Evolutionary conservation across 2,329 filamentous ascomycete species (phyloP).

Genomic region (Leptosphaerulina australis): DNA sequence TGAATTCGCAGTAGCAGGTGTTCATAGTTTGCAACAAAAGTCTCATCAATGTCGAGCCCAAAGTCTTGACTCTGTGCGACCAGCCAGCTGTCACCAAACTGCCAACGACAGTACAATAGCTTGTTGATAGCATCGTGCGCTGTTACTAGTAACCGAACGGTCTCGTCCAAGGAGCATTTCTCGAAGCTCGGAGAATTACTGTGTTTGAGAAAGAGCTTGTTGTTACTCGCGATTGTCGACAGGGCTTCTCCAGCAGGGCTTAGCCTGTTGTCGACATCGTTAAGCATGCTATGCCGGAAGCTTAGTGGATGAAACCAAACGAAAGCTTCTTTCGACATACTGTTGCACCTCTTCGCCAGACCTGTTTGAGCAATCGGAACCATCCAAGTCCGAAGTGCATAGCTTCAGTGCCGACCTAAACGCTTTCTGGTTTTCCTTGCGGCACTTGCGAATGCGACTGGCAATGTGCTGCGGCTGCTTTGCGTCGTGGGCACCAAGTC

Average conservation of each 20-base stretch:
- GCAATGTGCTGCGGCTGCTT: conserved; percentile 30
- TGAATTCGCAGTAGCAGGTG: conserved; percentile 51
- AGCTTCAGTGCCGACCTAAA: conserved; percentile 30
- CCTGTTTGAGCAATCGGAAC: conserved; percentile 38
- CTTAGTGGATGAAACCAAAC: conserved; percentile 45
- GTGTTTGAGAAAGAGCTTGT: conserved; percentile 47
- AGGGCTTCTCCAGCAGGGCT: conserved; percentile 31
- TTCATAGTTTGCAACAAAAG: conserved; percentile 52
- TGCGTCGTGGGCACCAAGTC: conserved; percentile 27
- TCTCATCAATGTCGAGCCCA: conserved; percentile 43
- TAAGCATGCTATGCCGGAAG: conserved; percentile 39
- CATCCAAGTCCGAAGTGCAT: conserved; percentile 28
- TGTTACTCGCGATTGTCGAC: conserved; percentile 38
- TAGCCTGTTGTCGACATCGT: conserved; percentile 33
- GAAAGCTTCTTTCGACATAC: conserved; percentile 39
- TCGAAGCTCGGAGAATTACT: conserved; percentile 37
- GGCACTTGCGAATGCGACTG: conserved; percentile 34
- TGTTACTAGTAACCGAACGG: conserved; percentile 33
- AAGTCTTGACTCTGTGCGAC: conserved; percentile 37
- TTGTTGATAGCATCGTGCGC: conserved; percentile 44
- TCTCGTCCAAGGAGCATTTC: conserved; percentile 37
- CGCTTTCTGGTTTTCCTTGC: conserved; percentile 23
- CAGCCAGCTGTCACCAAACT: conserved; percentile 42
- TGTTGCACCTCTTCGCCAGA: conserved; percentile 45
- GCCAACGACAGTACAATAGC: conserved; percentile 32